Evolutionary conservation across 1,139 yeast species (phyloP), one percentile per base, ranked within the genome.

Genomic region (Arxiozyma slooffiae): DNA sequence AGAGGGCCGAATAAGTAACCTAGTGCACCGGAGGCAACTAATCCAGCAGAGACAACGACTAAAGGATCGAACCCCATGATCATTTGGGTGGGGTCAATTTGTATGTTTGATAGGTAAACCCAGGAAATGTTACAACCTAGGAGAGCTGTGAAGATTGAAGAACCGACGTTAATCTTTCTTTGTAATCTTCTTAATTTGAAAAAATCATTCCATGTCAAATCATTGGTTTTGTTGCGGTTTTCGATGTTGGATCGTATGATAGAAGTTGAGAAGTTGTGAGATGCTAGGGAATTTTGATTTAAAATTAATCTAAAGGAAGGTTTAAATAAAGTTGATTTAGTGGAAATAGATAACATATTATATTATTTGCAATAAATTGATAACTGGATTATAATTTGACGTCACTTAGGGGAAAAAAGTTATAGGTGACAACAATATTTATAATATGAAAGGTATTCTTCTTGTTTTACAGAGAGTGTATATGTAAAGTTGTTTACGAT

Each of bases 1-100:
- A 83, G 65, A 44, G 97, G 97, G 1, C 98, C 98, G 48, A 81
- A 71, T 58, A 89, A 70, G 63, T 81, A 88, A 1, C 97, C 97
- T 48, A 82, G 67, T 46, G 81, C 82, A 23, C 94, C 95, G 23
- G 88, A 82, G 21, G 80, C 73, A 53, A 80, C 64, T 44, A 85
- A 78, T 0, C 80, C 80, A 54, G 83, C 83, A 55, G 81, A 79
- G 71, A 82, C 76, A 38, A 88, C 86, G 68, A 86, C 79, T 79
- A 87, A 73, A 16, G 96, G 90, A 64, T 92, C 97, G 57, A 90
- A 74, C 7, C 97, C 97, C 66, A 85, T 78, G 44, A 89, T 77
- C 53, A 80, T 78, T 63, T 85, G 84, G 50, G 95, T 88, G 39
- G 89, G 84, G 64, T 87, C 95, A 53, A 92, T 79, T 60, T 85